Evolutionary conservation across 192 early-diverging fungal genomes (phyloP).

Genomic region (Umbelopsis ramanniana): DNA sequence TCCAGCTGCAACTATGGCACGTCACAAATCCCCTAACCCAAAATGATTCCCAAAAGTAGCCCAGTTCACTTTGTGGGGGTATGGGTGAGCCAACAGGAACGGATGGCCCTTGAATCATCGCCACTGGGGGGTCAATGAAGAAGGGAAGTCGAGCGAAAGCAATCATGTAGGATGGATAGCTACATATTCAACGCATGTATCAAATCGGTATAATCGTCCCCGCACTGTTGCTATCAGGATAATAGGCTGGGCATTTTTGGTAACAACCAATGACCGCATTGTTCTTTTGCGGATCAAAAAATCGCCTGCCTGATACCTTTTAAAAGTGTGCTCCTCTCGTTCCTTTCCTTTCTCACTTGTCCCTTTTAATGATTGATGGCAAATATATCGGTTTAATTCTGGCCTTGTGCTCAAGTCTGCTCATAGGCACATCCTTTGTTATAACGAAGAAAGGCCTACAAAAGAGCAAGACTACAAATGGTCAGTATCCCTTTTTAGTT

Average conservation of each 20-base stretch:
- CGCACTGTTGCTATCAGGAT: background rate
- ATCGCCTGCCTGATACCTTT: background rate
- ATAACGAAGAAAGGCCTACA: constrained; percentile 93
- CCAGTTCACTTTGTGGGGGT: too few relatives aligned
- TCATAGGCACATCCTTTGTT: constrained; percentile 92
- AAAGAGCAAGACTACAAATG: constrained; percentile 65
- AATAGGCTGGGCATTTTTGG: background rate
- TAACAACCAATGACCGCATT: constrained; percentile 20
- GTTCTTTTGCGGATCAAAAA: constrained; percentile 7
- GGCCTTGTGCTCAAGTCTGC: constrained; percentile 82
- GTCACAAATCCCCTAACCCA: constrained; percentile 10
- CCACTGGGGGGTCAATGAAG: background rate
- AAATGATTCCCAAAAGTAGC: background rate
- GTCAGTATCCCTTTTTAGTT: constrained; percentile 7
- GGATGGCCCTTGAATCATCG: background rate
- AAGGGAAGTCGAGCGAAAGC: background rate
- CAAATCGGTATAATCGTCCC: too few relatives aligned
- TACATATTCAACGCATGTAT: background rate
- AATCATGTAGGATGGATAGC: background rate
- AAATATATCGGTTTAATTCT: constrained; percentile 86
- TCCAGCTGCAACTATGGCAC: background rate
- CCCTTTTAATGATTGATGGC: constrained; percentile 45
- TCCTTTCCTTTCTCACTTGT: background rate
- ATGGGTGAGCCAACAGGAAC: too few relatives aligned
- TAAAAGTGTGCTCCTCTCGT: background rate